Evolutionary conservation across 1,139 yeast species (phyloP), one percentile per base, ranked within the genome.

Genomic region (Kluyveromyces sp.): DNA sequence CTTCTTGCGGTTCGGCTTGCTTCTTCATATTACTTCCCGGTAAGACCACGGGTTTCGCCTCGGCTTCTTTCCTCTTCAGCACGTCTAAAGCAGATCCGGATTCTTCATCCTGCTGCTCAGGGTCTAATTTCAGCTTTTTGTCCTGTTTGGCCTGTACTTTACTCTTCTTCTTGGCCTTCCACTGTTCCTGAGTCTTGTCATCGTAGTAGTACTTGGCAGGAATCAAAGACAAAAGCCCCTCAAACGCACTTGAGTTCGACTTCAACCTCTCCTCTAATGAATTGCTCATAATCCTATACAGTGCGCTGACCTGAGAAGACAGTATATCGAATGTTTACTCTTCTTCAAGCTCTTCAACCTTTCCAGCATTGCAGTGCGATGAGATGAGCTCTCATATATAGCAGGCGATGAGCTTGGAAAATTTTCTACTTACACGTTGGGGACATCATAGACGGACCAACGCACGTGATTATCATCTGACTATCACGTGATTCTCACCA

Each of bases 131-230:
- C 43, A 80, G 77, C 52, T 78, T 69, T 61, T 83, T 83, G 49
- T 75, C 78, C 44, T 71, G 73, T 52, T 71, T 76, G 18, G 73
- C 65, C 58, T 86, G 92, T 41, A 73, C 77, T 58, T 83, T 85
- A 33, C 78, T 65, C 64, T 82, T 78, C 69, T 85, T 84, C 68
- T 81, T 84, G 55, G 82, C 83, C 54, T 80, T 81, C 96, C 97
- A 89, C 65, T 89, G 97, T 46, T 83, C 83, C 57, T 83, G 80
- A 2, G 52, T 78, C 78, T 40, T 80, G 36, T 83, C 86, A 51
- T 78, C 84, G 60, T 86, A 87, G 62, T 89, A 89, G 58, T 83
- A 87, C 60, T 88, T 87, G 8, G 96, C 95, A 7, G 98, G 97
- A 47, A 92, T 88, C 61, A 92, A 70, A 18, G 96, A 86, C 49